Conservation (phyloP, 768 basidiomycete genomes). For the Boletus reticuloceps region DNA sequence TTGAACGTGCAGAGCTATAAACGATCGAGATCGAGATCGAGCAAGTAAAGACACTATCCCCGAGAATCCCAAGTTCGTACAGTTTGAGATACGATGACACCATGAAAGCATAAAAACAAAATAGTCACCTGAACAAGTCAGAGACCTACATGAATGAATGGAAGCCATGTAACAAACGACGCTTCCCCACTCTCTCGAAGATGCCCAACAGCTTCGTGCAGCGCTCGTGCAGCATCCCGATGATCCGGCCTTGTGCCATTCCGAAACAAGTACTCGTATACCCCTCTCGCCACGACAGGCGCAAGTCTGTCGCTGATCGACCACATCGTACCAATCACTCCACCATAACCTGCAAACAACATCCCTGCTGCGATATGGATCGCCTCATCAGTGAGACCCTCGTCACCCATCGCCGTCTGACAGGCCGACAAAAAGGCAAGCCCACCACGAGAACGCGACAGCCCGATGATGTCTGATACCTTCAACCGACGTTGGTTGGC, state of each 20-base stretch:
- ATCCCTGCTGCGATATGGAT: constrained; percentile 22
- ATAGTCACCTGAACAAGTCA: not conserved
- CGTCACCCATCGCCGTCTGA: not conserved
- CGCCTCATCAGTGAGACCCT: not conserved
- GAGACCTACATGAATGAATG: too few relatives aligned
- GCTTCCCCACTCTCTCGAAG: too few relatives aligned
- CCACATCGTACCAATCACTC: constrained; percentile 2
- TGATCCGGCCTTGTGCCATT: not conserved
- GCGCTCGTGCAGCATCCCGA: not conserved
- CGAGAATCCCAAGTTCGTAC: too few relatives aligned
- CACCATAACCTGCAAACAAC: constrained; percentile 30
- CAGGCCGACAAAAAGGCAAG: not conserved
- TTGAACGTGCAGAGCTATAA: too few relatives aligned
- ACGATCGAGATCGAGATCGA: too few relatives aligned
- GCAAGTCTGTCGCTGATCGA: constrained; percentile 22
- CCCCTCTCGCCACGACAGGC: constrained; percentile 29
- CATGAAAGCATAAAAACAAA: too few relatives aligned
- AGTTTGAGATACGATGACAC: too few relatives aligned
- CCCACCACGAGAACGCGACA: not conserved
- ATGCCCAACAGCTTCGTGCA: too few relatives aligned
- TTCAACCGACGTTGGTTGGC: not conserved
- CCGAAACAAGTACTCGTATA: constrained; percentile 25
- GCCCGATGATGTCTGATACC: not conserved
- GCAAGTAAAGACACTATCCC: too few relatives aligned
- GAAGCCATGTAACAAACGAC: too few relatives aligned